Base-by-base conservation (phyloP, 345 rosid genomes). In the Stellera chamaejasme region DNA sequence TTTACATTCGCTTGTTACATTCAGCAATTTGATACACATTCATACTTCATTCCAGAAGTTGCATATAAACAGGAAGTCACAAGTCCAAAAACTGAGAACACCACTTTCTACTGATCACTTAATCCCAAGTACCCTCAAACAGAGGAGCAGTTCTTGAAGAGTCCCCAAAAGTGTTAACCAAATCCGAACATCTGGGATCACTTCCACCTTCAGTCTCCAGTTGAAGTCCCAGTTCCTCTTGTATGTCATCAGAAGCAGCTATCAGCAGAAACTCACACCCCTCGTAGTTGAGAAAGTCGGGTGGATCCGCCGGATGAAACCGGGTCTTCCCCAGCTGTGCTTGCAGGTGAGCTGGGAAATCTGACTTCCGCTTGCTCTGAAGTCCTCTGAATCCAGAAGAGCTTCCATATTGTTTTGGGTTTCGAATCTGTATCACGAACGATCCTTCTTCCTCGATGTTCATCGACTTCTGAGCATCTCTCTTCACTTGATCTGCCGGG, bases 221-320 rank as follows among this genome's bases (percentile, higher is more conserved):
- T 67, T 84, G 82, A 71, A 90, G 16, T 6, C 96, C 87, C 47
- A 90, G 51, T 67, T 84, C 94, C 58, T 71, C 66, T 44, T 82
- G 80, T 43, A 81, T 68, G 46, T 82, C 85, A 27, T 84, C 93
- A 0, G 90, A 78, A 0, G 96, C 96, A 0, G 84, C 53, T 59
- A 90, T 84, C 54, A 87, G 71, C 56, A 84, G 59, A 10, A 90
- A 65, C 69, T 87, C 97, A 9, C 96, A 87, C 47, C 87, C 96
- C 70, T 90, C 88, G 28, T 82, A 75, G 66, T 82, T 84, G 70
- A 90, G 49, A 46, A 84, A 72, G 62, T 87, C 87, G 0, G 80
- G 83, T 2, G 94, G 96, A 58, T 90, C 93, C 0, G 83, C 93
- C 1, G 81, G 76, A 0, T 67, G 39, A 28, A 43, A 82, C 54